Percentiles rank a stretch among this genome's conserved stretches.
Conservation (phyloP, 2,329 filamentous ascomycete species). For the Penicillium concentricum region DNA sequence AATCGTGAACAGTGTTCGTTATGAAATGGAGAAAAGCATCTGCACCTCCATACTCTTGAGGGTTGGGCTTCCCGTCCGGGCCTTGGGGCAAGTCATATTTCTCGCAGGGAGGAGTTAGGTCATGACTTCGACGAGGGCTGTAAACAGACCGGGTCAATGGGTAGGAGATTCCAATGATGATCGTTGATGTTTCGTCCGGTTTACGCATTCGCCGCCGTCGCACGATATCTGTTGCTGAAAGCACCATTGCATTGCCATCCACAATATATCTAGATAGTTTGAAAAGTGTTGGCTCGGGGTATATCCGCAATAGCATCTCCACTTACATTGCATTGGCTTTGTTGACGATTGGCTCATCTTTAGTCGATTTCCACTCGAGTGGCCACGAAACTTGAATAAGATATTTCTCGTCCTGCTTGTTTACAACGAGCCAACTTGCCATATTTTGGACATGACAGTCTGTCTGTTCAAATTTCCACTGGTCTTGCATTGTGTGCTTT, state of each 20-base stretch:
- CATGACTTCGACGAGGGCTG: slow-evolving; percentile 18
- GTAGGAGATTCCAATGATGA: slow-evolving; percentile 30
- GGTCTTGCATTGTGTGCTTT: not conserved
- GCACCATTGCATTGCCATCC: slow-evolving; percentile 31
- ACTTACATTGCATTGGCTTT: slow-evolving; percentile 22
- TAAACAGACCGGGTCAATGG: slow-evolving; percentile 21
- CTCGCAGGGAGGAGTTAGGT: slow-evolving; percentile 23
- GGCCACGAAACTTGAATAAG: slow-evolving; percentile 29
- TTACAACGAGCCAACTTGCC: slow-evolving; percentile 13
- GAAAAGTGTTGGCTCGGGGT: not conserved
- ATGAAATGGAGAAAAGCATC: slow-evolving; percentile 49
- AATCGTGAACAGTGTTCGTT: slow-evolving; percentile 36
- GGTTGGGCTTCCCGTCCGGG: slow-evolving; percentile 24
- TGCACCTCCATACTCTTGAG: slow-evolving; percentile 42
- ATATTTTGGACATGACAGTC: slow-evolving; percentile 9
- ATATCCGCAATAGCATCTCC: not conserved
- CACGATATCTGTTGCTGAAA: slow-evolving; percentile 25
- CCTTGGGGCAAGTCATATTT: slow-evolving; percentile 22
- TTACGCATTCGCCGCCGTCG: slow-evolving; percentile 18
- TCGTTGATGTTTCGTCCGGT: slow-evolving; percentile 15
- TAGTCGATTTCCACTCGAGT: slow-evolving; percentile 18
- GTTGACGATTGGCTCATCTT: not conserved
- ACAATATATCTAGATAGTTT: slow-evolving; percentile 23
- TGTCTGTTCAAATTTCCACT: slow-evolving; percentile 12
- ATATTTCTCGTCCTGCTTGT: slow-evolving; percentile 11